phyloP scores from a whole-genome alignment of 2,329 filamentous ascomycete species.

The Neofusicoccum cordaticola region DNA sequence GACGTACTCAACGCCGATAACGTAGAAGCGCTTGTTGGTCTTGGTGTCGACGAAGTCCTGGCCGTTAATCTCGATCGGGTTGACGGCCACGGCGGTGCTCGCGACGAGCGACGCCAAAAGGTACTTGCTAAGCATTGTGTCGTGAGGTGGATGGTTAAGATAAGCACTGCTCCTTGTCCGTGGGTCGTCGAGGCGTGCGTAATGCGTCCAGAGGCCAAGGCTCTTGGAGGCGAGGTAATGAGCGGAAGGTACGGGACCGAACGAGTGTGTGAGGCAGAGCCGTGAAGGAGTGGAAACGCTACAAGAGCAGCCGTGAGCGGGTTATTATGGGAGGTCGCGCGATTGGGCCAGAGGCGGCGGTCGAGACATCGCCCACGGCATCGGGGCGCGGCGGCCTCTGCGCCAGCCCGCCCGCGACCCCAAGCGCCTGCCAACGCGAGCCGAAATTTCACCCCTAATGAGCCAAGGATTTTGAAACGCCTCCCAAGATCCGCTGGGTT shows the following conservation, averaged over 20 bases:
- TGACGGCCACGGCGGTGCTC: slow-evolving; percentile 51
- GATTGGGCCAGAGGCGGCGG: slow-evolving; percentile 8
- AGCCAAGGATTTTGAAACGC: slow-evolving; percentile 15
- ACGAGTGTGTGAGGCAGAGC: slow-evolving; percentile 9
- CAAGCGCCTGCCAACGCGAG: slow-evolving; percentile 2
- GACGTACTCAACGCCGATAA: slow-evolving; percentile 60
- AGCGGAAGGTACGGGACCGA: slow-evolving; percentile 13
- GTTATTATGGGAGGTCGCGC: slow-evolving; percentile 5
- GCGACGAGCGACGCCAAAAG: slow-evolving; percentile 26
- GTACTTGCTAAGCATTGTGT: slow-evolving; percentile 11
- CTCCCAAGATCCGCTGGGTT: slow-evolving; percentile 8
- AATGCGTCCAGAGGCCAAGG: slow-evolving; percentile 5
- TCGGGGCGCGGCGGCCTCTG: slow-evolving; percentile 3
- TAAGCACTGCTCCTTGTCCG: slow-evolving; percentile 6
- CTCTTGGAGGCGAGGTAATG: slow-evolving; percentile 9
- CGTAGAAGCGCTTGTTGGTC: slow-evolving; percentile 58
- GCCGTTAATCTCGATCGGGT: slow-evolving; percentile 55
- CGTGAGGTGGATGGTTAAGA: neutral
- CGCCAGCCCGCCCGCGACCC: neutral
- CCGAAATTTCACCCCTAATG: slow-evolving; percentile 17
- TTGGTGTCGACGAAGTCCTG: slow-evolving; percentile 61
- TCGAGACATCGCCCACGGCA: slow-evolving; percentile 5
- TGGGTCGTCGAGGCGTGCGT: neutral
- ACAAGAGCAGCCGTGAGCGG: neutral
- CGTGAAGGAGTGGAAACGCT: slow-evolving; percentile 7